Percentiles rank a stretch among this genome's conserved stretches.
These are phyloP conservation scores for Cutaneotrichosporon sp. DNA, from an alignment of 1,284 basidiomycete genomes.

Conservation along the genomic window DNA sequence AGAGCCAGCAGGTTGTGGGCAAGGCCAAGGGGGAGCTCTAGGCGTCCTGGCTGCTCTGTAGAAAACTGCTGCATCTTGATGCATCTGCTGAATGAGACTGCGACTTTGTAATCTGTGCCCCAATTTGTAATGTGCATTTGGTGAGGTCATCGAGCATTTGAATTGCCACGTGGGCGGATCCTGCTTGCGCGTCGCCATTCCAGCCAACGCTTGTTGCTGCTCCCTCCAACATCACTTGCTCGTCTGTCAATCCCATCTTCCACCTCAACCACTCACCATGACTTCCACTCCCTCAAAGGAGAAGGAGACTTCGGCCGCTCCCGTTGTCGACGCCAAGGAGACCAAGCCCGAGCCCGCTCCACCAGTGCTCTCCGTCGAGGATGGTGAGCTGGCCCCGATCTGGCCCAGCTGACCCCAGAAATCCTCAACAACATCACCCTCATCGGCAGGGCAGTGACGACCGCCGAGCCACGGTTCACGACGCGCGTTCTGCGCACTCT, in stretches of 20 bases:
- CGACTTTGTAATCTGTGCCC: too few species aligned
- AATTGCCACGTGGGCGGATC: constrained; percentile 7
- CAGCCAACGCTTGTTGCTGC: background rate
- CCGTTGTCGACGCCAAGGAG: constrained; percentile 7
- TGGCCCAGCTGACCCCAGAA: constrained; percentile 58
- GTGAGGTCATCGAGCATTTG: constrained; percentile 5
- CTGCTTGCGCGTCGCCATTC: constrained; percentile 18
- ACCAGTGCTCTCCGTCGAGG: constrained; percentile 37
- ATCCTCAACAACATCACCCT: constrained; percentile 83
- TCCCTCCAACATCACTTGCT: background rate
- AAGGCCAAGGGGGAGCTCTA: constrained; percentile 29
- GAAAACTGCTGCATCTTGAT: background rate
- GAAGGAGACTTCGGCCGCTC: constrained; percentile 7
- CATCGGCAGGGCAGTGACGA: constrained; percentile 82
- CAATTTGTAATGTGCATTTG: background rate
- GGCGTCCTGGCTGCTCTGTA: background rate
- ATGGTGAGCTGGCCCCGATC: constrained; percentile 40
- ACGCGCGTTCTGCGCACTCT: constrained; percentile 84
- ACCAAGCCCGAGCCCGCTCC: constrained; percentile 13
- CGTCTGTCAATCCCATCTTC: background rate
- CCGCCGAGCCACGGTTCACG: constrained; percentile 91
- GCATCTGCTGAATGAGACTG: background rate
- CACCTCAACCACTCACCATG: constrained; percentile 4
- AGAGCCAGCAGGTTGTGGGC: constrained; percentile 6
- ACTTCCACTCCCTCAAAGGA: constrained; percentile 19